phyloP scores from a whole-genome alignment of 2,329 filamentous ascomycete species.

The Rhytidhysteron rufulum region DNA sequence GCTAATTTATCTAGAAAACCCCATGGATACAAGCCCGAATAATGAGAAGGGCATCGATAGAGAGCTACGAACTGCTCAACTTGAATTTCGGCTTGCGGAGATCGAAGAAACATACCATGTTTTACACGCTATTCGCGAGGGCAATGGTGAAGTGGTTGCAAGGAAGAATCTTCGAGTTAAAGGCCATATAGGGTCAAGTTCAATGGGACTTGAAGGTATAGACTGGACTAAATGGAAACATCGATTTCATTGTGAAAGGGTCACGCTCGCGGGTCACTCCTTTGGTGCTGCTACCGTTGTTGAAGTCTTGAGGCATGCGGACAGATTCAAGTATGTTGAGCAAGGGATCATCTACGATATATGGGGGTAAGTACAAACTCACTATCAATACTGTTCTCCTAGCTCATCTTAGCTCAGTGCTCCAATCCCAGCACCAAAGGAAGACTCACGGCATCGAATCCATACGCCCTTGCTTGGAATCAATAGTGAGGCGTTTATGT shows the following conservation, averaged over 20 bases:
- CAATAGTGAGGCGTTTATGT: constrained; percentile 67
- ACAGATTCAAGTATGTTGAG: constrained; percentile 55
- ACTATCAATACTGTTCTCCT: too few species aligned
- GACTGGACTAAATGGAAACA: constrained; percentile 57
- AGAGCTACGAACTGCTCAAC: constrained; percentile 58
- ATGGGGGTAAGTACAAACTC: constrained; percentile 56
- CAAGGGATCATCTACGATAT: constrained; percentile 65
- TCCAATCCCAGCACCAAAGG: constrained; percentile 39
- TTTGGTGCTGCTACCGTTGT: constrained; percentile 64
- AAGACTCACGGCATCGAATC: constrained; percentile 45
- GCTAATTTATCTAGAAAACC: constrained; percentile 32
- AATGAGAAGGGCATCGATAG: constrained; percentile 59
- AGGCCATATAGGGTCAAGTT: constrained; percentile 58
- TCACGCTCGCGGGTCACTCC: constrained; percentile 63
- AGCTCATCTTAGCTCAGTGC: too few species aligned
- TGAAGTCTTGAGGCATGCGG: constrained; percentile 54
- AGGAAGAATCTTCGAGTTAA: constrained; percentile 53
- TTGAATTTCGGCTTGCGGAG: constrained; percentile 60
- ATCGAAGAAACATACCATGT: constrained; percentile 60
- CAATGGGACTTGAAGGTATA: constrained; percentile 53
- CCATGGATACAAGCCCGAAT: constrained; percentile 46
- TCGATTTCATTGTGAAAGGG: constrained; percentile 53
- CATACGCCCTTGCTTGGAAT: constrained; percentile 58
- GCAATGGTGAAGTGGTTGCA: constrained; percentile 50
- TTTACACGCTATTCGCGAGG: constrained; percentile 53